Evolutionary conservation across 2,329 filamentous ascomycete genomes (phyloP).

Genomic region (Diaporthe velutina): DNA sequence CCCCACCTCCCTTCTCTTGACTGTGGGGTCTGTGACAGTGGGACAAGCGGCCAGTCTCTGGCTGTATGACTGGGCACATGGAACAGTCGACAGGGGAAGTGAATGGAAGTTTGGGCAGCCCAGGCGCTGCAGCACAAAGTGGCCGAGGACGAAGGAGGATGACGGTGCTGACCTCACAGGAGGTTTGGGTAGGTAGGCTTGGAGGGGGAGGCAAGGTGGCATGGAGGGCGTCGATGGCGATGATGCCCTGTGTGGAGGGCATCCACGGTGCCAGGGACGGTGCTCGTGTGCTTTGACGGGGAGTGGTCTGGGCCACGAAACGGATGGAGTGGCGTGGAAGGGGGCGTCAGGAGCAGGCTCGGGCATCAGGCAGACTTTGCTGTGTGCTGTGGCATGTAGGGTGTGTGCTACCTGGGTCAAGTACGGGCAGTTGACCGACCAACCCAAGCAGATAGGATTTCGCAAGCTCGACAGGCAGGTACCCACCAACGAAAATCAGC

Average conservation of each 20-base stretch:
- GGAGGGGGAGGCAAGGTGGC: neutral
- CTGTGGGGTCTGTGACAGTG: constrained; percentile 1
- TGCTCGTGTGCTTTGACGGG: constrained; percentile 2
- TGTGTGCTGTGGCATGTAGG: constrained; percentile 19
- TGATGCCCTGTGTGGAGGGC: neutral
- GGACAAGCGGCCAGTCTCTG: neutral
- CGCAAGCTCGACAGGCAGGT: constrained; percentile 31
- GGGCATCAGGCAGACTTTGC: constrained; percentile 27
- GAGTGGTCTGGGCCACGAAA: constrained; percentile 17
- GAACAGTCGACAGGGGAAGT: neutral
- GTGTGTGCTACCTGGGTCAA: constrained; percentile 9
- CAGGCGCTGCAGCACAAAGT: neutral
- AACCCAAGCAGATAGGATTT: constrained; percentile 15
- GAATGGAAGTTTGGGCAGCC: neutral
- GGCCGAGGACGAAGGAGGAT: neutral
- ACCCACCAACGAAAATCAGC: constrained; percentile 31
- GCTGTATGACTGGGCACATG: neutral
- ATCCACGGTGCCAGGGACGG: constrained; percentile 8
- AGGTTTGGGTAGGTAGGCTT: neutral
- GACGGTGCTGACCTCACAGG: neutral
- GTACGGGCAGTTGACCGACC: neutral
- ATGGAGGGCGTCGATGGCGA: constrained; percentile 1
- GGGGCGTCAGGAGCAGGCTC: constrained; percentile 22
- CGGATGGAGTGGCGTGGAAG: neutral
- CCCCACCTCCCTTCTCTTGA: neutral